Conservation (phyloP, 805 yeast species). For the Myxozyma neotropica region DNA sequence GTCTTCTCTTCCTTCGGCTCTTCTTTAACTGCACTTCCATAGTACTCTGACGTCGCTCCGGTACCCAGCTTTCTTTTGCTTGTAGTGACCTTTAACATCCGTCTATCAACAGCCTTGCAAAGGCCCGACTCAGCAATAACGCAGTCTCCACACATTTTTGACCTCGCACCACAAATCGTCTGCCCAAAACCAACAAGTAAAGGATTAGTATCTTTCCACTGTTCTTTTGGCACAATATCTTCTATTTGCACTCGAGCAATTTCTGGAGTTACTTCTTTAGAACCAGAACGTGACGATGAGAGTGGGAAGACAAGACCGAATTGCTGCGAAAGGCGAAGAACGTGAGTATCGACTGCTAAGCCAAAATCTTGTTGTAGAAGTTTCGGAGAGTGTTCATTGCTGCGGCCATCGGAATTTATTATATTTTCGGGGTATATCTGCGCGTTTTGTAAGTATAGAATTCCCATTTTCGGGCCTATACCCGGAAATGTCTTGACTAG, state of each 20-base stretch:
- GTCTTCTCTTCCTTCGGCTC: neutral
- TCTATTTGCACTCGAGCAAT: slow-evolving; percentile 68
- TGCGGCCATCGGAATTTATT: no score
- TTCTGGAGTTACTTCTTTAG: slow-evolving; percentile 64
- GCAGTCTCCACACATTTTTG: slow-evolving; percentile 71
- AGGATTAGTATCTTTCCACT: slow-evolving; percentile 87
- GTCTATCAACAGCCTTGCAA: slow-evolving; percentile 53
- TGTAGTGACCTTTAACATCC: neutral
- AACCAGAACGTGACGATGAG: neutral
- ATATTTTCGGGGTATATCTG: slow-evolving; percentile 16
- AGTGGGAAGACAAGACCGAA: slow-evolving; percentile 25
- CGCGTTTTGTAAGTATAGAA: slow-evolving; percentile 73
- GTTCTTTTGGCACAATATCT: slow-evolving; percentile 68
- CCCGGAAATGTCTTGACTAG: slow-evolving; percentile 72
- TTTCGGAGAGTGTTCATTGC: neutral
- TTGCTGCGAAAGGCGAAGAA: slow-evolving; percentile 55
- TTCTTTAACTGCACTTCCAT: neutral
- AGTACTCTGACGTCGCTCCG: neutral
- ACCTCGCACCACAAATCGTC: slow-evolving; percentile 66
- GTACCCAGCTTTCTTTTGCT: slow-evolving; percentile 2
- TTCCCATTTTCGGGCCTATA: slow-evolving; percentile 96
- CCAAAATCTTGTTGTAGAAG: slow-evolving; percentile 49
- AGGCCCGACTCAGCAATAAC: slow-evolving; percentile 53
- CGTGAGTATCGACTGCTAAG: slow-evolving; percentile 93
- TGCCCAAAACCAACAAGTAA: slow-evolving; percentile 93